Conservation (phyloP, 2,329 filamentous ascomycete genomes). For the Botrytis galanthina region DNA sequence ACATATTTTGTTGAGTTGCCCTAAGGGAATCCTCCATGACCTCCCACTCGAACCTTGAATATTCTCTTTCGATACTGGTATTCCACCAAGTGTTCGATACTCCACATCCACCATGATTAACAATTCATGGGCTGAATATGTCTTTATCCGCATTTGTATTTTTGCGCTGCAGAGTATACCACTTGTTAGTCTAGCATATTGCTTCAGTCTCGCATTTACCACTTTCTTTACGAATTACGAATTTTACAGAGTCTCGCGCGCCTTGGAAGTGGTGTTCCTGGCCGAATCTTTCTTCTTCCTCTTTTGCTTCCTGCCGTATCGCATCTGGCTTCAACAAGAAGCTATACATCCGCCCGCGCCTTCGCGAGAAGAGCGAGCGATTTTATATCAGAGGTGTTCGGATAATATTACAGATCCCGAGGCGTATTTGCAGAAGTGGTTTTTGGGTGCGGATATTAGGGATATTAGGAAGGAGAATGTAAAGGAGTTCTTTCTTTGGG, state of each 20-base stretch:
- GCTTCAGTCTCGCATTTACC: constrained; percentile 35
- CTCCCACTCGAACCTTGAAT: not conserved
- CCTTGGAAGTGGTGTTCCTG: constrained; percentile 44
- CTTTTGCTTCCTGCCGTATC: constrained; percentile 52
- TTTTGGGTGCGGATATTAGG: constrained; percentile 49
- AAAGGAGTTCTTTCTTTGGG: constrained; percentile 61
- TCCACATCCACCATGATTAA: constrained; percentile 37
- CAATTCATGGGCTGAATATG: constrained; percentile 35
- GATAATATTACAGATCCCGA: constrained; percentile 52
- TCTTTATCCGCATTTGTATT: constrained; percentile 48
- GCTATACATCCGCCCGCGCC: constrained; percentile 49
- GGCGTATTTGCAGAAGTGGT: constrained; percentile 56
- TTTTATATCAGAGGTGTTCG: constrained; percentile 51
- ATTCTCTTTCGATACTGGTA: not conserved
- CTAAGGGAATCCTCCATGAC: not conserved
- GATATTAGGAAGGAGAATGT: constrained; percentile 59
- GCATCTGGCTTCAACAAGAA: constrained; percentile 49
- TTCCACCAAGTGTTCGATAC: not conserved
- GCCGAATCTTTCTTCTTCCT: constrained; percentile 56
- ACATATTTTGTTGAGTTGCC: not conserved
- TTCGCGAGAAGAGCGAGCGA: constrained; percentile 46
- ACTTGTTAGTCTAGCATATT: constrained; percentile 50
- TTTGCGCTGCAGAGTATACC: constrained; percentile 48
- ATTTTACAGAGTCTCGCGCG: constrained; percentile 34
- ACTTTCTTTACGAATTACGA: constrained; percentile 37